Percentiles rank a stretch among this genome's conserved stretches.
phyloP scores from a whole-genome alignment of 73 alveolate species.

The Paramecium sexaurelia region DNA sequence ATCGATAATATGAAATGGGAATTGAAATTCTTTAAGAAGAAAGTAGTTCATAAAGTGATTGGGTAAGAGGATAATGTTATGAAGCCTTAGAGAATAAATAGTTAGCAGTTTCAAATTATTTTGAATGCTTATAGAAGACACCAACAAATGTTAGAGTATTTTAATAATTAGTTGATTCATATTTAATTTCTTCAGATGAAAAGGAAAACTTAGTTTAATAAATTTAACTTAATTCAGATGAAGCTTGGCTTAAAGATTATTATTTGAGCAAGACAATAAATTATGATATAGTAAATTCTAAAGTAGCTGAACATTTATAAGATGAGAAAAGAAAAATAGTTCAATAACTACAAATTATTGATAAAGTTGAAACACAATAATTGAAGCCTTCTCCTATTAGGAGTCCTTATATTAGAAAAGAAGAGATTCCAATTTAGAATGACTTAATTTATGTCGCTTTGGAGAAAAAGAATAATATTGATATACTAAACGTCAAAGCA shows the following conservation, averaged over 20 bases:
- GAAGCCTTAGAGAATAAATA: conserved; percentile 68
- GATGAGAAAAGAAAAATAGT: conserved; percentile 41
- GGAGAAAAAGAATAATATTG: conserved; percentile 79
- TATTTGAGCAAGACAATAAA: conserved; percentile 38
- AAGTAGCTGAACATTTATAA: conserved; percentile 19
- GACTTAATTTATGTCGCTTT: conserved; percentile 79
- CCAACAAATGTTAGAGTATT: conserved; percentile 70
- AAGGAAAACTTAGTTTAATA: conserved; percentile 19
- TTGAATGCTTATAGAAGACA: conserved; percentile 57
- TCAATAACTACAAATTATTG: not conserved
- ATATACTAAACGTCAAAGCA: conserved; percentile 90
- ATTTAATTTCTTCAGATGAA: conserved; percentile 57
- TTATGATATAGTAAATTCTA: not conserved
- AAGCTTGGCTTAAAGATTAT: conserved; percentile 67
- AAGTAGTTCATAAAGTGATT: conserved; percentile 2
- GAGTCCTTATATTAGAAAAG: conserved; percentile 41
- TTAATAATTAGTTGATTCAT: conserved; percentile 52
- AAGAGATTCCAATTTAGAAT: conserved; percentile 53
- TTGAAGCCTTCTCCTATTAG: conserved; percentile 18
- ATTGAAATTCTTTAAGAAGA: conserved; percentile 28
- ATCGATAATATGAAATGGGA: conserved; percentile 44
- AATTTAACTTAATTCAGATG: conserved; percentile 12
- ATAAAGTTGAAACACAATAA: conserved; percentile 62
- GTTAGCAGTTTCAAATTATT: conserved; percentile 65
- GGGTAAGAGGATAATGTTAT: conserved; percentile 65